These are phyloP conservation scores for Coemansia sp. DNA, from an alignment of 192 early-diverging fungal species.

Conservation along the genomic window DNA sequence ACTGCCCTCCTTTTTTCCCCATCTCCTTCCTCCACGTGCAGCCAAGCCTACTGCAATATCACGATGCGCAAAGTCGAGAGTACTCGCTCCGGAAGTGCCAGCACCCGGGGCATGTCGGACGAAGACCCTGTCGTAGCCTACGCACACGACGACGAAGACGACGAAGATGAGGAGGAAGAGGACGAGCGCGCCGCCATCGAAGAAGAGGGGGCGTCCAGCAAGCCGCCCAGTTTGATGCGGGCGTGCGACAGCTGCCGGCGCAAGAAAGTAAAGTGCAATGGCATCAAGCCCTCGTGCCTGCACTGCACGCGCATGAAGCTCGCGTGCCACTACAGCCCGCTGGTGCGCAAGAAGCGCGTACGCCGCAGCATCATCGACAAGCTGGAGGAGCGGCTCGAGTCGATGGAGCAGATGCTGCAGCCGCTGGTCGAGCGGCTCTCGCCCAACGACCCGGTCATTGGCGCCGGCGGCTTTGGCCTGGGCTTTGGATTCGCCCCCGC, in stretches of 20 bases:
- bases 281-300: slow-evolving; percentile 49
- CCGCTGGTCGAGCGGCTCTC: slow-evolving; percentile 52
- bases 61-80: slow-evolving; percentile 2
- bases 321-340: slow-evolving; percentile 54
- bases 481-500: slow-evolving; percentile 50
- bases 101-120: slow-evolving; percentile 3
- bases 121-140: neutral
- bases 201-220: slow-evolving; percentile 19
- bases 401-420: slow-evolving; percentile 57
- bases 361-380: slow-evolving; percentile 55
- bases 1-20: neutral
- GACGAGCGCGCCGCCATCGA: slow-evolving; percentile 9
- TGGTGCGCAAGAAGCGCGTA: slow-evolving; percentile 54
- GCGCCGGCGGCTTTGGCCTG: slow-evolving; percentile 23
- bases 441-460: slow-evolving; percentile 48
- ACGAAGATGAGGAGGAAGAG: slow-evolving; percentile 7
- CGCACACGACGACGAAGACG: slow-evolving; percentile 19
- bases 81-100: neutral
- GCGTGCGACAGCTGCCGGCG: slow-evolving; percentile 55
- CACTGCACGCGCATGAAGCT: slow-evolving; percentile 55
- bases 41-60: neutral
- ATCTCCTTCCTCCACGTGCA: neutral
- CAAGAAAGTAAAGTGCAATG: slow-evolving; percentile 57
- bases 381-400: slow-evolving; percentile 49
- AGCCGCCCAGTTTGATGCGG: slow-evolving; percentile 49